Percentiles rank a stretch among this genome's conserved stretches.
phyloP scores from a whole-genome alignment of 495 filamentous ascomycete species.

The Neurospora cerealis region DNA sequence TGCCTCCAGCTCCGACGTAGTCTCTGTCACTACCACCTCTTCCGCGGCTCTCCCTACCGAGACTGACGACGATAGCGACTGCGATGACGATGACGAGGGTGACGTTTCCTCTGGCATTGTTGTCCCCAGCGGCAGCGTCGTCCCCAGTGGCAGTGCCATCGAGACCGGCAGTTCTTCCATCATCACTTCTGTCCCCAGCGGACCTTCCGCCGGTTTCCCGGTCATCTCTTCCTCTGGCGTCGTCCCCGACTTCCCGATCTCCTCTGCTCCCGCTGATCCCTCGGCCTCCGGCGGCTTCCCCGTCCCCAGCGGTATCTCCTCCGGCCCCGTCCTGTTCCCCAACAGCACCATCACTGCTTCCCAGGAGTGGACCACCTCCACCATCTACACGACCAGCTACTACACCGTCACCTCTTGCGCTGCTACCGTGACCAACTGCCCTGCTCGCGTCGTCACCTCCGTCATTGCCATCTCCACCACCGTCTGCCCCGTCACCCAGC shows the following conservation, averaged over 20 bases:
- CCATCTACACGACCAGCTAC: conserved; percentile 47
- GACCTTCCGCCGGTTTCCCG: conserved; percentile 50
- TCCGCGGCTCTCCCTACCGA: not conserved
- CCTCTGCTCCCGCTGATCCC: conserved; percentile 47
- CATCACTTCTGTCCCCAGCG: conserved; percentile 10
- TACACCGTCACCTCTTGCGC: conserved; percentile 50
- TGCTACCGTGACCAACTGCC: conserved; percentile 50
- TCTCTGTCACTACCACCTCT: not conserved
- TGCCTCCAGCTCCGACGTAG: not conserved
- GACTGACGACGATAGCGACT: not conserved
- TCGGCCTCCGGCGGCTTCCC: conserved; percentile 46
- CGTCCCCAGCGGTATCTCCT: conserved; percentile 48
- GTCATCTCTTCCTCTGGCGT: conserved; percentile 48
- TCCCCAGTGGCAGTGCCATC: not conserved
- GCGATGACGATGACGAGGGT: not conserved
- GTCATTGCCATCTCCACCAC: conserved; percentile 52
- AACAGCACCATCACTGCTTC: conserved; percentile 2
- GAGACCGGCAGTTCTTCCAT: not conserved
- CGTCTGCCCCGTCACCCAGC: conserved; percentile 42
- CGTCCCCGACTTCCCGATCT: conserved; percentile 43
- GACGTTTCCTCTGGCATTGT: not conserved
- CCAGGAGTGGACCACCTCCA: conserved; percentile 42
- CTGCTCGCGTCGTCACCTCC: conserved; percentile 44
- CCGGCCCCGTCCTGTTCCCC: not conserved
- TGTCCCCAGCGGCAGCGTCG: not conserved